These are phyloP conservation scores for Fragaria vesca DNA, from an alignment of 306 rosid genomes.

Conservation along the genomic window DNA sequence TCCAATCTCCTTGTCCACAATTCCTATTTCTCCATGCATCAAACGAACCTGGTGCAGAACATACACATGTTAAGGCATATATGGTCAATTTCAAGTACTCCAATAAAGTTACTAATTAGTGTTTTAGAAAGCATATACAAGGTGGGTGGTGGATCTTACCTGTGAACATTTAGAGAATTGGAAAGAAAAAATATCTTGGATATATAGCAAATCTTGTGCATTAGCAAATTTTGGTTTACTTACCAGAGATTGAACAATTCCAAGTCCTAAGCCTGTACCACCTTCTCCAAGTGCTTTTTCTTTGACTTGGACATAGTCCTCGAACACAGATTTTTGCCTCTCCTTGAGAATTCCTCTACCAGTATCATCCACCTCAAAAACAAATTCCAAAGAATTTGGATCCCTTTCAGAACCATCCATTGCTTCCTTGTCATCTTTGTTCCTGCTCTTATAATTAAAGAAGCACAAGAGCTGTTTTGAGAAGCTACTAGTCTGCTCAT, in stretches of 20 bases:
- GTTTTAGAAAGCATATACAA: too few relatives aligned
- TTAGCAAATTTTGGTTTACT: not conserved
- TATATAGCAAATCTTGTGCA: too few relatives aligned
- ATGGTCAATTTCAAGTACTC: not conserved
- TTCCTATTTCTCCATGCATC: constrained; percentile 76
- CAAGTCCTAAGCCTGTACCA: constrained; percentile 95
- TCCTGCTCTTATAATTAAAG: constrained; percentile 30
- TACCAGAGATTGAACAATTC: constrained; percentile 84
- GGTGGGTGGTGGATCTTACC: too few relatives aligned
- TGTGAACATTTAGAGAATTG: too few relatives aligned
- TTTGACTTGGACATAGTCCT: constrained; percentile 75
- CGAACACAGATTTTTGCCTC: constrained; percentile 53
- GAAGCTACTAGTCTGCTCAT: constrained; percentile 3
- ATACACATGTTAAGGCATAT: not conserved
- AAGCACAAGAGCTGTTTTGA: constrained; percentile 29
- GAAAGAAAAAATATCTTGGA: too few relatives aligned
- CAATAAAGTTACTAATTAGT: not conserved
- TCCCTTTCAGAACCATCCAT: constrained; percentile 30
- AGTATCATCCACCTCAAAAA: constrained; percentile 80
- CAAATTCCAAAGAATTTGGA: constrained; percentile 46
- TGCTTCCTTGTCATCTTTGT: constrained; percentile 27
- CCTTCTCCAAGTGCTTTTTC: constrained; percentile 53
- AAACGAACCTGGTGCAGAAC: constrained; percentile 54
- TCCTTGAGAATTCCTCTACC: constrained; percentile 94
- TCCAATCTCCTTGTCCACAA: constrained; percentile 64